These are phyloP conservation scores for Gynandropsis gynandra DNA, from an alignment of 345 rosid genomes.

Conservation along the genomic window DNA sequence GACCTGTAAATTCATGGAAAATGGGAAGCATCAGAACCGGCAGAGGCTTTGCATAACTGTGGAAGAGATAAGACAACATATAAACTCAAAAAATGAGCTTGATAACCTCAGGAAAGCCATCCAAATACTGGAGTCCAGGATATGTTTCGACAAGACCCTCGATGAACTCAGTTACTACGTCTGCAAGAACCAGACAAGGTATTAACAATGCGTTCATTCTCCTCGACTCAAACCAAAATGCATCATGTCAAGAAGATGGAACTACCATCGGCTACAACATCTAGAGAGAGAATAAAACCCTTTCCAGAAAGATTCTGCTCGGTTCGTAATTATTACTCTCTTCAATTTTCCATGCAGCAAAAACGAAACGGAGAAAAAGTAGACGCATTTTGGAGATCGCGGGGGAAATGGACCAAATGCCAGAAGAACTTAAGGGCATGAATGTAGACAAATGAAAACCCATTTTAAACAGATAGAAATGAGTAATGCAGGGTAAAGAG, in stretches of 20 bases:
- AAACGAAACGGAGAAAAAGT: not conserved
- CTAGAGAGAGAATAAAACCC: conserved; percentile 2
- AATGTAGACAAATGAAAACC: conserved; percentile 13
- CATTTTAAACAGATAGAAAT: conserved; percentile 20
- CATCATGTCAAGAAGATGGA: not conserved
- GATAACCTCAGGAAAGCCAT: conserved; percentile 80
- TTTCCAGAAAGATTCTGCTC: not conserved
- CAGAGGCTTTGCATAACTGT: not conserved
- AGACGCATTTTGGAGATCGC: conserved; percentile 19
- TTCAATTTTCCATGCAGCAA: conserved; percentile 18
- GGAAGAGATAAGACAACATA: not conserved
- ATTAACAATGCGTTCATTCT: conserved; percentile 3
- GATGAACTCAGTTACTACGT: conserved; percentile 87
- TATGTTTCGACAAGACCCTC: conserved; percentile 93
- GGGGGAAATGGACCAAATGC: conserved; percentile 5
- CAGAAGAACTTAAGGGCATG: conserved; percentile 10
- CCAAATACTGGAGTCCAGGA: conserved; percentile 79
- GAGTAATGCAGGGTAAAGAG: conserved; percentile 20
- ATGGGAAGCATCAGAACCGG: not conserved
- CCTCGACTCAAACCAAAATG: not conserved
- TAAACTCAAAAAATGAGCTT: not conserved
- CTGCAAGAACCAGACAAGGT: conserved; percentile 32
- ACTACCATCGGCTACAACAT: not conserved
- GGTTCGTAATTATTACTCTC: conserved; percentile 1
- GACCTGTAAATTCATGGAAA: conserved; percentile 28